Conservation (phyloP, 176 grass and related monocot species). For the Phoenix roebelenii region DNA sequence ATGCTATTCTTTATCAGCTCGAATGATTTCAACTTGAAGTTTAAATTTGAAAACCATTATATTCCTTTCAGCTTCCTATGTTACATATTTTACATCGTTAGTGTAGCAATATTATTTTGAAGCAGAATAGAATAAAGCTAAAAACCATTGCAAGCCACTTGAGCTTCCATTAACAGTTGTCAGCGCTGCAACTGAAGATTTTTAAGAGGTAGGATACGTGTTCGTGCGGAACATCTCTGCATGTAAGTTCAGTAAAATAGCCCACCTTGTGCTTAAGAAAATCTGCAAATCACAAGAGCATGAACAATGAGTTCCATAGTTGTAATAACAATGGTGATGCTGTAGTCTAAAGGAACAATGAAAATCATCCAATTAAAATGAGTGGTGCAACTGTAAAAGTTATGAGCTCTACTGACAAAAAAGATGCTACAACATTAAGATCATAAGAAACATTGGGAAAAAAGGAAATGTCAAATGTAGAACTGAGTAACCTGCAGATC, state of each 20-base stretch:
- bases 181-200: not conserved
- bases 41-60: no score
- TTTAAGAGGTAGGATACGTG: conserved; percentile 64
- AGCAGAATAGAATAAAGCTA: no score
- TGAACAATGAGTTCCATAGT: conserved; percentile 8
- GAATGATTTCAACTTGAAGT: no score
- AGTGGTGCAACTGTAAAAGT: no score
- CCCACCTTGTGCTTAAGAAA: conserved; percentile 98
- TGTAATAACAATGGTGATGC: no score
- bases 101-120: no score
- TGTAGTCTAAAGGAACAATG: no score
- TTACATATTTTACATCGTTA: no score
- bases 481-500: conserved; percentile 78
- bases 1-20: no score
- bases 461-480: conserved; percentile 21
- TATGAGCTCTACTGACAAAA: not conserved
- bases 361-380: no score
- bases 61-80: no score
- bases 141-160: not conserved
- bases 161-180: no score
- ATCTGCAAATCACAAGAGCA: conserved; percentile 55
- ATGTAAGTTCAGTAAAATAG: conserved; percentile 95
- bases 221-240: conserved; percentile 99
- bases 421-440: not conserved
- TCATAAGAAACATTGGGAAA: not conserved